Conservation (phyloP, 176 grass and related monocot species). For the Tillandsia fasciculata region DNA sequence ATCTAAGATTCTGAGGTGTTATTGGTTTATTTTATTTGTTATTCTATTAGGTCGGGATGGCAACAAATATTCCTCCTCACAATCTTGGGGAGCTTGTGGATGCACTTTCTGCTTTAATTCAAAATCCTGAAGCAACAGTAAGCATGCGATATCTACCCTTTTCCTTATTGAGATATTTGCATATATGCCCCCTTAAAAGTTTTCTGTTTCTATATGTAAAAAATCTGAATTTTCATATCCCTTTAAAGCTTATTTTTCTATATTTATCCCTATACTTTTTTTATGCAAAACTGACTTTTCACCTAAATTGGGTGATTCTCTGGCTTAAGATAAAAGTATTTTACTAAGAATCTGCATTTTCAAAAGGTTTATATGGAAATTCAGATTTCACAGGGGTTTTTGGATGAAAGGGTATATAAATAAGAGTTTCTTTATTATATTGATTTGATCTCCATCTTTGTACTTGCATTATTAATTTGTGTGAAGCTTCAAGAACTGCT, state of each 20-base stretch:
- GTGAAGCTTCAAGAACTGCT: constrained; percentile 84
- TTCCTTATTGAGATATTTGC: not conserved
- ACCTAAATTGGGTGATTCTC: too few relatives aligned
- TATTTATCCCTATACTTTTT: too few relatives aligned
- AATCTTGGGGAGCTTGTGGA: constrained; percentile 94
- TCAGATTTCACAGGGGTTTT: too few relatives aligned
- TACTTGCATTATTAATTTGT: not conserved
- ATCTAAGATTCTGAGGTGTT: not conserved
- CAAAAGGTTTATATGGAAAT: too few relatives aligned
- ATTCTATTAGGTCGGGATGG: constrained; percentile 84
- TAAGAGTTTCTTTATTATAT: too few relatives aligned
- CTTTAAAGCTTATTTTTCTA: too few relatives aligned
- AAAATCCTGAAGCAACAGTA: constrained; percentile 89
- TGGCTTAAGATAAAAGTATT: too few relatives aligned
- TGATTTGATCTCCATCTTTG: too few relatives aligned
- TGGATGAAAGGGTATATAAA: not conserved
- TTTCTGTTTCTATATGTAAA: too few relatives aligned
- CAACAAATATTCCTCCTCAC: constrained; percentile 99
- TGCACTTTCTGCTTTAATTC: constrained; percentile 70
- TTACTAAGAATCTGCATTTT: too few relatives aligned
- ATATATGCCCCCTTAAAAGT: not conserved
- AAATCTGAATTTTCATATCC: too few relatives aligned
- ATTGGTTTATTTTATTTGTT: constrained; percentile 7
- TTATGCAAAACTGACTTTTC: too few relatives aligned
- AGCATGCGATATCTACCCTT: constrained; percentile 12